Conservation (phyloP, 2,329 filamentous ascomycete genomes). For the Fusarium veterinarium region DNA sequence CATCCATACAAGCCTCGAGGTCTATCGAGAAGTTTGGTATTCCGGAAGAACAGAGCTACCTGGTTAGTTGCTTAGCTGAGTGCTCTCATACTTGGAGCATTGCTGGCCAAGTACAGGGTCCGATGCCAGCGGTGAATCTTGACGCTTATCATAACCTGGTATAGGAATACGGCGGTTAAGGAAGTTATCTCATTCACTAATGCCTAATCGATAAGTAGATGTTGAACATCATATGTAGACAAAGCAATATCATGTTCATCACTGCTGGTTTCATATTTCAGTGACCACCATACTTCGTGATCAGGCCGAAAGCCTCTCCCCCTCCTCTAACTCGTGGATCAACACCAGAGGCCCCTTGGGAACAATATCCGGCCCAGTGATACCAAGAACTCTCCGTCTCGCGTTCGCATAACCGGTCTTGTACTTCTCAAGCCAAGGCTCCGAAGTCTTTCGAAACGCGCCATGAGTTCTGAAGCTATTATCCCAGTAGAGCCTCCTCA, state of each 20-base stretch:
- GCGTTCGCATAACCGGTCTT: conserved; percentile 45
- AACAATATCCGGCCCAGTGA: conserved; percentile 45
- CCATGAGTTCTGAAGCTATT: conserved; percentile 53
- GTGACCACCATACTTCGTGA: background rate
- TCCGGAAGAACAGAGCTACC: conserved; percentile 5
- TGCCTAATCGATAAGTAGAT: background rate
- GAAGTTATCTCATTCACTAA: background rate
- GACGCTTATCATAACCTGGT: background rate
- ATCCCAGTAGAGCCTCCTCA: conserved; percentile 79
- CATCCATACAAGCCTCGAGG: background rate
- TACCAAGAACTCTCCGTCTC: conserved; percentile 42
- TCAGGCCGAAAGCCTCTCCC: background rate
- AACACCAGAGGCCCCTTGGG: conserved; percentile 42
- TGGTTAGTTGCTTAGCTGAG: background rate
- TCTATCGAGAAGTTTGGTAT: background rate
- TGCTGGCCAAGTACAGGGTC: background rate
- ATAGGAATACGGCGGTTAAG: background rate
- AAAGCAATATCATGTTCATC: background rate
- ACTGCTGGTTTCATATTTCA: too few relatives aligned
- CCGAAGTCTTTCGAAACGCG: conserved; percentile 75
- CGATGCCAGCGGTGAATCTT: background rate
- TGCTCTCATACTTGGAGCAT: conserved; percentile 7
- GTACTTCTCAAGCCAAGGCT: conserved; percentile 61
- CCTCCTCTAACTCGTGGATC: conserved; percentile 21
- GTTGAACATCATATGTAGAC: background rate